Percentiles rank a stretch among this genome's conserved stretches.
These are phyloP conservation scores for Aspergillus sclerotioniger DNA, from an alignment of 495 filamentous ascomycete species.

Conservation along the genomic window DNA sequence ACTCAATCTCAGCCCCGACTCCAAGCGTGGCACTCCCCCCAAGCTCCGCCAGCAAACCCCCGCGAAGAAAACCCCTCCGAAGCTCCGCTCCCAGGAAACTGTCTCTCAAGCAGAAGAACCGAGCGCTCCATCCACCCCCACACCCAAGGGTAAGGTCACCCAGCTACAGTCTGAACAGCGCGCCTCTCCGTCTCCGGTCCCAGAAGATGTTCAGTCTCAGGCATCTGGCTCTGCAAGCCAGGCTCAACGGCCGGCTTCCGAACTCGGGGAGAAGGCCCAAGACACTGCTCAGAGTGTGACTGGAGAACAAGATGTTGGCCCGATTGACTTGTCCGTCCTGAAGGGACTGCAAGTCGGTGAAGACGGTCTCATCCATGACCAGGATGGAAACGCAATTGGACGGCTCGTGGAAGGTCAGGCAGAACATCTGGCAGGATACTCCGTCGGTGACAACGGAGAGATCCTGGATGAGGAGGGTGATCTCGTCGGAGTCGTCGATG, in stretches of 20 bases:
- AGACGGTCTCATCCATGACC: slow-evolving; percentile 54
- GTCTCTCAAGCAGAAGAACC: neutral
- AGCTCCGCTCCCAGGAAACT: neutral
- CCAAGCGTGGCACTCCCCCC: neutral
- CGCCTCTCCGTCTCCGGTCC: neutral
- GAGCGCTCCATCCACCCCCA: neutral
- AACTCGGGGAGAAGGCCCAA: neutral
- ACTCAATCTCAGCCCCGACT: slow-evolving; percentile 6
- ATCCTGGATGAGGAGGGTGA: slow-evolving; percentile 66
- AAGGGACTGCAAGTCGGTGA: slow-evolving; percentile 57
- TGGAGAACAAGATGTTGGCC: slow-evolving; percentile 24
- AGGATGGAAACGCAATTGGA: slow-evolving; percentile 55
- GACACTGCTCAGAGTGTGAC: neutral
- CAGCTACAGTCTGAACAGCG: neutral
- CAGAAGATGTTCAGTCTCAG: neutral
- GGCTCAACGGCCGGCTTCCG: neutral
- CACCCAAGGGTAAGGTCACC: neutral
- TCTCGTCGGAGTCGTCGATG: slow-evolving; percentile 56
- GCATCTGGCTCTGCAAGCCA: neutral
- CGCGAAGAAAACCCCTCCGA: too few relatives aligned
- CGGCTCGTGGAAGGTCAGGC: slow-evolving; percentile 60
- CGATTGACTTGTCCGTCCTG: slow-evolving; percentile 47
- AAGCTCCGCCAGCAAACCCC: neutral
- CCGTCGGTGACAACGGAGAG: slow-evolving; percentile 59
- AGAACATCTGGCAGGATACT: slow-evolving; percentile 58